Conservation (phyloP, 176 grass and related monocot species). For the Carex kokanica region DNA sequence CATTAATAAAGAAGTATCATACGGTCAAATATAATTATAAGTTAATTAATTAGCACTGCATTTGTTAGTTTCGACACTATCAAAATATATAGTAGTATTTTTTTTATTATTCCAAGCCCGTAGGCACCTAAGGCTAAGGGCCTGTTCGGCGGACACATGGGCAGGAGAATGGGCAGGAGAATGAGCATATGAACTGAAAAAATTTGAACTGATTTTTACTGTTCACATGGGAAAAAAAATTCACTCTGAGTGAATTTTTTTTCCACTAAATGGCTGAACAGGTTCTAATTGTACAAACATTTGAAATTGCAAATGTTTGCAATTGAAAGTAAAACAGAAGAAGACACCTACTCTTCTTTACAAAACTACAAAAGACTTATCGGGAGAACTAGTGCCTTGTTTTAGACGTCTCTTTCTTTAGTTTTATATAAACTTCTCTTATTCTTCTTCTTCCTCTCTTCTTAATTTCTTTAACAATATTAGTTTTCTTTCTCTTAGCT, state of each 20-base stretch:
- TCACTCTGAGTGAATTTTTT: too few relatives aligned
- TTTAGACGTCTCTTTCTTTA: constrained; percentile 14
- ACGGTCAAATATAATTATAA: too few relatives aligned
- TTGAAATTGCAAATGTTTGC: not conserved
- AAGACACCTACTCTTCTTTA: not conserved
- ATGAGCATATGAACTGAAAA: too few relatives aligned
- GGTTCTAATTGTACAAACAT: not conserved
- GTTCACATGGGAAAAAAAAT: too few relatives aligned
- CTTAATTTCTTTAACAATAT: not conserved
- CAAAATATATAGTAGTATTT: not conserved
- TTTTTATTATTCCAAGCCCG: too few relatives aligned
- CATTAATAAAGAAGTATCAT: too few relatives aligned
- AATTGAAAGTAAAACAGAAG: not conserved
- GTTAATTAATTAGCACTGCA: not conserved
- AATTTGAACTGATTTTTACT: too few relatives aligned
- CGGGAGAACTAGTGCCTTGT: not conserved
- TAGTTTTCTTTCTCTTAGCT: not conserved
- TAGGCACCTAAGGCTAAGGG: too few relatives aligned
- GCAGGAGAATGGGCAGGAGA: too few relatives aligned
- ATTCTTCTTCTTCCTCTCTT: not conserved
- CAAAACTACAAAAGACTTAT: not conserved
- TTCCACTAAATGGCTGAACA: too few relatives aligned
- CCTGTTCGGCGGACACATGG: too few relatives aligned
- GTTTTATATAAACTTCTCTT: constrained; percentile 10
- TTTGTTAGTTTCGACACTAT: not conserved